A percentile compares a stretch with the other conserved stretches of the same genome.
phyloP scores from a whole-genome alignment of 192 early-diverging fungal genomes.

The Backusella sp. region DNA sequence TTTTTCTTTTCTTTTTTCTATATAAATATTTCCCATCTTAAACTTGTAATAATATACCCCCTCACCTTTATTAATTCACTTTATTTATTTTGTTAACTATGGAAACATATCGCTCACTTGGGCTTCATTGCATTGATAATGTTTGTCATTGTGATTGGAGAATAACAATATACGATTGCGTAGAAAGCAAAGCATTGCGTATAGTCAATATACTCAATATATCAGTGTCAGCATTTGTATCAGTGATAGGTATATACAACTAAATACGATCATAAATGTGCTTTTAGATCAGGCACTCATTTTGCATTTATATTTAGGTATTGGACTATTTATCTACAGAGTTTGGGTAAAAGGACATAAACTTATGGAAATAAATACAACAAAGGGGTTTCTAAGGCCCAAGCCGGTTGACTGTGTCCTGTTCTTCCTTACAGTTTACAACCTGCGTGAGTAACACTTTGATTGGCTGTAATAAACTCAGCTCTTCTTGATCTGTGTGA shows the following conservation, averaged over 20 bases:
- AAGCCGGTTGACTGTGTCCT: constrained; percentile 29
- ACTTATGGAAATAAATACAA: constrained; percentile 5
- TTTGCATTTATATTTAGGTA: constrained; percentile 4
- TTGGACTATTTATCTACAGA: constrained; percentile 12
- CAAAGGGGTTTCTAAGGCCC: constrained; percentile 21
- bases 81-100: not conserved
- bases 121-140: not conserved
- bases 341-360: constrained; percentile 14
- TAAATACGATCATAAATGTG: not conserved
- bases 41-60: not conserved
- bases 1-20: not conserved
- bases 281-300: not conserved
- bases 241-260: constrained; percentile 21
- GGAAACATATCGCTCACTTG: not conserved
- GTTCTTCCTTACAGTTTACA: constrained; percentile 1
- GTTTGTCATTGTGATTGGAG: constrained; percentile 25
- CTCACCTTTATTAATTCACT: not conserved
- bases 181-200: constrained; percentile 15
- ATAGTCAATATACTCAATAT: constrained; percentile 23
- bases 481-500: not conserved
- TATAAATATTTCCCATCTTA: not conserved
- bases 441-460: constrained; percentile 8
- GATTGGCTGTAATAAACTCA: constrained; percentile 1
- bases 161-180: constrained; percentile 20
- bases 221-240: constrained; percentile 18